These are phyloP conservation scores for Mycena alexandri DNA, from an alignment of 768 basidiomycete species.

Conservation along the genomic window DNA sequence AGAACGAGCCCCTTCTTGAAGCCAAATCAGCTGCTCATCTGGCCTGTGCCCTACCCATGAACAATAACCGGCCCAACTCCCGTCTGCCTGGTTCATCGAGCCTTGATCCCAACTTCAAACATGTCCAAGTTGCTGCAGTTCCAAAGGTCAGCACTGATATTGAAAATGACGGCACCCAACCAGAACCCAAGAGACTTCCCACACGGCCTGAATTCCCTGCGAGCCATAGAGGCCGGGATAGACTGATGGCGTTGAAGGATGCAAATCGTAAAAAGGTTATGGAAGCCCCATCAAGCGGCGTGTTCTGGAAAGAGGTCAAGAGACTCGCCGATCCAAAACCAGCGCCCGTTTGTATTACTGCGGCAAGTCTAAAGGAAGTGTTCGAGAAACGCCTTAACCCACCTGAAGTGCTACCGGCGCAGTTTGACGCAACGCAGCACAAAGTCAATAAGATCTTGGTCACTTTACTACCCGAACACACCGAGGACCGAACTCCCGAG, in stretches of 20 bases:
- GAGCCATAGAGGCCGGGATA: background rate
- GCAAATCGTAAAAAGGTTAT: background rate
- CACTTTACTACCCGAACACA: background rate
- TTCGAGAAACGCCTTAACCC: background rate
- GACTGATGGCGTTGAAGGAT: background rate
- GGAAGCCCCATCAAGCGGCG: background rate
- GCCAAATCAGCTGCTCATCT: background rate
- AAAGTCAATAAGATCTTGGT: background rate
- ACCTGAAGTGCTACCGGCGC: background rate
- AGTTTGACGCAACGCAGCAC: background rate
- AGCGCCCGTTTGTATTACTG: too few relatives aligned
- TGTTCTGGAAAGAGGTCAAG: background rate
- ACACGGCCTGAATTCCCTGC: too few relatives aligned
- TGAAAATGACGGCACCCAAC: too few relatives aligned
- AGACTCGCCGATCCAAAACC: background rate
- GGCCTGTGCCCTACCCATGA: background rate
- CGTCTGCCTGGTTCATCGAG: too few relatives aligned
- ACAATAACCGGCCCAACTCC: background rate
- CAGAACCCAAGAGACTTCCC: too few relatives aligned
- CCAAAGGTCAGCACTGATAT: too few relatives aligned
- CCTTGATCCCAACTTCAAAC: too few relatives aligned
- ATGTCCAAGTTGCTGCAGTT: too few relatives aligned
- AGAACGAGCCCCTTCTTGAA: background rate
- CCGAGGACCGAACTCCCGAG: background rate
- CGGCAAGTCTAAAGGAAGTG: background rate